Base-by-base conservation (phyloP, 2,329 filamentous ascomycete genomes). In the Alternaria sp. region DNA sequence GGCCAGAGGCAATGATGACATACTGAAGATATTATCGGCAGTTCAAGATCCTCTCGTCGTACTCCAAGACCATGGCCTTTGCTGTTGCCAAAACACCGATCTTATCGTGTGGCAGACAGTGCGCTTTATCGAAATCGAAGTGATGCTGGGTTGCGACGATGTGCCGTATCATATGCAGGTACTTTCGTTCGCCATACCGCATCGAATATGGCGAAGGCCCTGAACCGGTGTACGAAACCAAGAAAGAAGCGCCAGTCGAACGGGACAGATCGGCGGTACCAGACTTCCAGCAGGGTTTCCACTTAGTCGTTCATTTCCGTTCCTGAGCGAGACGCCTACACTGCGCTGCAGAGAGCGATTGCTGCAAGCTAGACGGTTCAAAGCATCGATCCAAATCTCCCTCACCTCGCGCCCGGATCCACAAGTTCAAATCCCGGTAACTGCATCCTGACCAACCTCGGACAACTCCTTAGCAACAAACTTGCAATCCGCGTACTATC, bases 361-460 rank as follows among this genome's bases (percentile, higher is more conserved):
- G 12, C 1, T 36, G 32, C 32, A 36, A 7, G 12, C 14, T 16
- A 14, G 32, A 36, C 32, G 3, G 6, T 12, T 7, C 12, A 16
- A 36, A 36, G 14, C 12, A 36, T 36, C 32, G 3, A 12, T 12
- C 28, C 28, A 4, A 30, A 3, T 11, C 9, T 41, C 11, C 11
- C 26, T 49, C 46, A 36, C 32, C 49, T 51, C 22, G n/a, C 28
- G 11, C 44, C 56, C 14, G 65, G 65, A 49, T 67, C 65, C 18
- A 67, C 63, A 38, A 67, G 26, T 14, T 56, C 52, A 51, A 66
- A 67, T 22, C 65, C 65, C 36, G 65, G 63, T 53, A 67, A 64
- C 49, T 52, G 51, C 61, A 67, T 67, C 38, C 42, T 52, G 44
- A 22, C 24, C 22, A 66, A 54, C 24, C 46, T 18, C 38, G 56